Evolutionary conservation across 345 rosid species (phyloP).

Genomic region (Eucalyptus regnans): DNA sequence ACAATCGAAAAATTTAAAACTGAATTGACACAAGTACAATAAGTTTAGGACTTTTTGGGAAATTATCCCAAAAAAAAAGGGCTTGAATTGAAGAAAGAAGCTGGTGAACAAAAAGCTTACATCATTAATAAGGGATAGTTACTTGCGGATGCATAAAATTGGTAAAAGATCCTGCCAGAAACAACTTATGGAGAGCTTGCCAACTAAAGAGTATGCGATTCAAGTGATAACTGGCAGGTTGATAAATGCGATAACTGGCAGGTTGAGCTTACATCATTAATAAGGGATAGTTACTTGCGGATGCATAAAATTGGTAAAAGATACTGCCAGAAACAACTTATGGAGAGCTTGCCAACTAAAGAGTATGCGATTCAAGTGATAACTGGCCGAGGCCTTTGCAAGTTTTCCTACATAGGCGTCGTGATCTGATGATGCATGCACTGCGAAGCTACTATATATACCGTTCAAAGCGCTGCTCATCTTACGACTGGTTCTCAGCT

Average conservation of each 20-base stretch:
- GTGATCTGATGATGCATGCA: not conserved
- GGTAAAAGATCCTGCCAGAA: not conserved
- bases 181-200: not conserved
- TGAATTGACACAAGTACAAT: accelerated
- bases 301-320: not conserved
- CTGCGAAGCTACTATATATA: not conserved
- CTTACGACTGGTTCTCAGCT: not conserved
- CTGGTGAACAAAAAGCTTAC: not conserved
- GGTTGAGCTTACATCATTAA: not conserved
- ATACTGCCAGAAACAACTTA: not conserved
- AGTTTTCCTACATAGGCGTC: not conserved
- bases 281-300: not conserved
- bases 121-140: not conserved
- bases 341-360: not conserved
- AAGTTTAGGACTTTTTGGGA: too few relatives aligned
- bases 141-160: too few relatives aligned
- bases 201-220: not conserved
- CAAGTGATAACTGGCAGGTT: too few relatives aligned
- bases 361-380: not conserved
- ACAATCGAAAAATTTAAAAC: accelerated
- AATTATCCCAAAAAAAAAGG: too few relatives aligned
- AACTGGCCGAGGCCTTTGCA: not conserved
- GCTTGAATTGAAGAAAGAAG: too few relatives aligned
- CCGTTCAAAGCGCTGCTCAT: not conserved
- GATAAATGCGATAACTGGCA: too few relatives aligned